Evolutionary conservation across 2,329 filamentous ascomycete genomes (phyloP).

Genomic region (Calonectria hongkongensis): DNA sequence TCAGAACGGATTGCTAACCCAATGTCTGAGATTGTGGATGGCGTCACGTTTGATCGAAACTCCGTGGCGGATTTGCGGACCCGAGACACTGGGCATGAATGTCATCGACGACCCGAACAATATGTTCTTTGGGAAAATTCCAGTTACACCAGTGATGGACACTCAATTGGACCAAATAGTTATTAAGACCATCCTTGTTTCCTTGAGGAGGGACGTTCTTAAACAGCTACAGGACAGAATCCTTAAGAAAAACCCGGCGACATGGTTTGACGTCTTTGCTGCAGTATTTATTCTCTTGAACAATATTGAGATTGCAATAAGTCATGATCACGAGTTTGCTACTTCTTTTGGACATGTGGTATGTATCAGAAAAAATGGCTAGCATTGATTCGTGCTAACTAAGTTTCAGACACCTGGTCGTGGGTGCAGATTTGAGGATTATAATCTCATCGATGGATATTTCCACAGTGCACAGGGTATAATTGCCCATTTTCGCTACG

Average conservation of each 20-base stretch:
- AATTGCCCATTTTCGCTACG: background rate
- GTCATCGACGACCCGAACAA: background rate
- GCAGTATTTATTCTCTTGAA: background rate
- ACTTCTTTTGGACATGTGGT: background rate
- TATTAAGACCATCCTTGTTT: background rate
- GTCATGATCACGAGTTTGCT: background rate
- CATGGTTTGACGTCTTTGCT: background rate
- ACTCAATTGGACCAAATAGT: background rate
- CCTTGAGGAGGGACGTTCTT: background rate
- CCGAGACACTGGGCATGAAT: background rate
- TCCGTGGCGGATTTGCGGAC: background rate
- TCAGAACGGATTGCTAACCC: background rate
- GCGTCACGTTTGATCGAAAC: background rate
- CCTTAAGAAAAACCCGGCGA: background rate
- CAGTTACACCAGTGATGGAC: background rate
- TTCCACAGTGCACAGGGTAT: background rate
- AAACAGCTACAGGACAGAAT: conserved; percentile 4
- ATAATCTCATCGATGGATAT: background rate
- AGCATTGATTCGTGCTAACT: background rate
- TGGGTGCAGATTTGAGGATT: conserved; percentile 1
- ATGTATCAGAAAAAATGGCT: background rate
- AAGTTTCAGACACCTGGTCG: background rate
- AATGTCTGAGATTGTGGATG: conserved; percentile 2
- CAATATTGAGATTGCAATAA: background rate
- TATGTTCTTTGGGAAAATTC: background rate